Percentiles rank a stretch among this genome's conserved stretches.
Evolutionary conservation across 2,329 filamentous ascomycete genomes (phyloP).

Genomic region (Talaromyces verruculosus): DNA sequence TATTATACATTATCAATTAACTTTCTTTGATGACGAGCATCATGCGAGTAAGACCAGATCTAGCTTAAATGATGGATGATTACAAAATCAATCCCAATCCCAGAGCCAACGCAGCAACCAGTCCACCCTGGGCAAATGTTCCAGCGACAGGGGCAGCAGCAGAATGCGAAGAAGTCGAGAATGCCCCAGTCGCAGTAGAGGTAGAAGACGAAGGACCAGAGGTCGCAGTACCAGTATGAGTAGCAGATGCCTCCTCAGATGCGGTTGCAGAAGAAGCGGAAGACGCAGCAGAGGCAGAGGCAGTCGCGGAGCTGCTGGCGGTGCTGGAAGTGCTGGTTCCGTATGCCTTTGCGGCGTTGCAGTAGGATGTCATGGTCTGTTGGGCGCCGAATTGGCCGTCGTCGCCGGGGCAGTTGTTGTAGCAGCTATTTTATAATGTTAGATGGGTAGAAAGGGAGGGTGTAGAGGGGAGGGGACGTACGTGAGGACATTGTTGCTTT

Average conservation of each 20-base stretch:
- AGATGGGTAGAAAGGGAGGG: conserved; percentile 20
- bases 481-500: conserved; percentile 55
- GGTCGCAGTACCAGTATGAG: conserved; percentile 19
- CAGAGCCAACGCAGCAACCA: conserved; percentile 29
- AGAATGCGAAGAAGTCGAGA: conserved; percentile 4
- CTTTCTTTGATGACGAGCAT: not conserved
- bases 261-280: conserved; percentile 23
- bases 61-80: not conserved
- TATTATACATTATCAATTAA: conserved; percentile 11
- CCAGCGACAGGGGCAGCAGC: conserved; percentile 21
- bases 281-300: conserved; percentile 19
- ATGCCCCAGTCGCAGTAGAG: not conserved
- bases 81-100: conserved; percentile 22
- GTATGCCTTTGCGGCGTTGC: conserved; percentile 45
- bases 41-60: not conserved
- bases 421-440: conserved; percentile 49
- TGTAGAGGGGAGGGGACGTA: conserved; percentile 25
- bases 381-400: conserved; percentile 36
- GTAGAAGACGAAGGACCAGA: conserved; percentile 8
- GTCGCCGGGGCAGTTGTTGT: conserved; percentile 62
- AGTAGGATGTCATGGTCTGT: conserved; percentile 40
- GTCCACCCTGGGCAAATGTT: conserved; percentile 25
- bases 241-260: conserved; percentile 21
- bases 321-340: conserved; percentile 24
- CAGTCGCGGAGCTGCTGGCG: conserved; percentile 16